Base-by-base conservation (phyloP, 805 yeast genomes). In the Pichia nakasei region DNA sequence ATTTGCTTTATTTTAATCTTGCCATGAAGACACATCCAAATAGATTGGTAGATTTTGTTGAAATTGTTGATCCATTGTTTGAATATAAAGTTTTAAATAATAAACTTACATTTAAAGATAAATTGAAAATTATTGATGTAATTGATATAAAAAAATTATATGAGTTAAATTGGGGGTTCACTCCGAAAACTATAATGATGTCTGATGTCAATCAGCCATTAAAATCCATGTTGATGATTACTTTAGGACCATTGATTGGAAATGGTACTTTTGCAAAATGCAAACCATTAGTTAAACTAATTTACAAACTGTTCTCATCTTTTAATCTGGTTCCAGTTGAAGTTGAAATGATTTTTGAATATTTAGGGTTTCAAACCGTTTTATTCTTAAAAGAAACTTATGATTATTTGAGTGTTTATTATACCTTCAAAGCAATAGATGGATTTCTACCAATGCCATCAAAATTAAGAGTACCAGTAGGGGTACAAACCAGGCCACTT, bases 281-380 rank as follows among this genome's bases (percentile, higher is more conserved):
- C n/a, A 44, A 37, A 35, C 44, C 44, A 32, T 2, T 44, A 3
- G 26, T 40, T 9, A 37, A n/a, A 17, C 26, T 27, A 3, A 19
- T 32, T 11, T 44, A 44, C 20, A 29, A 9, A 17, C 6, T 37
- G 3, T 36, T 44, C 8, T 33, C 34, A 7, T 13, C 5, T 7
- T 40, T 22, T 19, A 11, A 17, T 5, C 44, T 43, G 18, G 19
- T 26, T 3, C 47, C 47, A 2, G n/a, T 40, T 26, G 47, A 44
- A 37, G 33, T 44, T n/a, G 44, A 44, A 5, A 8, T 32, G 15
- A n/a, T 37, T 17, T 1, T 44, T 21, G 47, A 44, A 38, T 44
- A 39, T 33, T 19, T 40, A 9, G 47, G 47, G 13, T 40, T 35
- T 17, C 38, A 44, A 35, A 11, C 33, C 9, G 24, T 44, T 7